These are phyloP conservation scores for Aegilops speltoides DNA, from an alignment of 176 grass and related monocot species.

Conservation along the genomic window DNA sequence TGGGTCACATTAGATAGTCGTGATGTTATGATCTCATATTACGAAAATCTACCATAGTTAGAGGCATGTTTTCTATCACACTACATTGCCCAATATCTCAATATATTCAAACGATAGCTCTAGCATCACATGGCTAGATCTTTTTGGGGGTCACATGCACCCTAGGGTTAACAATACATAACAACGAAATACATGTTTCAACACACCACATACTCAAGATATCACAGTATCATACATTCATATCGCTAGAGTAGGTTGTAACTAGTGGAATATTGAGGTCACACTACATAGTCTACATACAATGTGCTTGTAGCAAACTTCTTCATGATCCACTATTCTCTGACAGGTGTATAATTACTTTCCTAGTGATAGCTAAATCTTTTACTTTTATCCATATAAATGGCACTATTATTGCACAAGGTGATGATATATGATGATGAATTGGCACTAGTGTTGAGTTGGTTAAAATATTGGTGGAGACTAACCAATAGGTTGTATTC, in stretches of 20 bases:
- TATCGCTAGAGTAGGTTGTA: not conserved
- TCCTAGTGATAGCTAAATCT: too few species aligned
- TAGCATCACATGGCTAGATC: not conserved
- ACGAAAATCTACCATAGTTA: not conserved
- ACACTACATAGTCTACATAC: not conserved
- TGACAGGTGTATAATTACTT: not conserved
- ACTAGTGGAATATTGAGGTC: not conserved
- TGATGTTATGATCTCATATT: not conserved
- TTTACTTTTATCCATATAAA: not conserved
- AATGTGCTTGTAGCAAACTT: not conserved
- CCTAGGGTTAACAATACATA: not conserved
- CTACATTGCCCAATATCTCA: not conserved
- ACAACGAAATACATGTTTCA: not conserved
- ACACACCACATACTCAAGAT: not conserved
- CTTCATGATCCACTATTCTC: not conserved
- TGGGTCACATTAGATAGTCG: not conserved
- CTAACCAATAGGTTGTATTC: not conserved
- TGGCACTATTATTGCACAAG: not conserved
- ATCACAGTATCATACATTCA: too few species aligned
- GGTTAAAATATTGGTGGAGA: not conserved
- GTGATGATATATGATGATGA: not conserved
- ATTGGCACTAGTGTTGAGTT: not conserved
- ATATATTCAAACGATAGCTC: not conserved
- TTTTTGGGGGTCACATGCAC: not conserved
- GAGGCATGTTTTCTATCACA: not conserved